phyloP scores from a whole-genome alignment of 257 asterid species.

The Nicotiana sylvestris region DNA sequence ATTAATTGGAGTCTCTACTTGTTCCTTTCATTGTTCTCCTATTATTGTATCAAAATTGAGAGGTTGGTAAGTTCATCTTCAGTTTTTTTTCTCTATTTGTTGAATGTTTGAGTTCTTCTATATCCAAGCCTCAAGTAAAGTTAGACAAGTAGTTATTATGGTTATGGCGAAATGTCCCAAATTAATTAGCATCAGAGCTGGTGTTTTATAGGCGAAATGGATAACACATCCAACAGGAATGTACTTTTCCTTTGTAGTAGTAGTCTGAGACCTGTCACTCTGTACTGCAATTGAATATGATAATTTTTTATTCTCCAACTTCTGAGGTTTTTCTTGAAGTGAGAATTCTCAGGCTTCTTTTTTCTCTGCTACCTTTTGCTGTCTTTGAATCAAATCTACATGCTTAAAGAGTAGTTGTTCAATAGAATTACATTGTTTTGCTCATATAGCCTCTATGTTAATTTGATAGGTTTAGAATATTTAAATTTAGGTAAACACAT shows the following conservation, averaged over 20 bases:
- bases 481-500: not conserved
- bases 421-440: not conserved
- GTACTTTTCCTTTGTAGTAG: not conserved
- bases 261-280: not conserved
- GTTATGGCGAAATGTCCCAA: not conserved
- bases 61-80: not conserved
- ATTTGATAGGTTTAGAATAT: not conserved
- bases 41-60: not conserved
- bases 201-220: not conserved
- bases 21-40: slow-evolving; percentile 3
- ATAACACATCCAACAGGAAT: not conserved
- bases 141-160: not conserved
- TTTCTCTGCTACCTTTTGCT: not conserved
- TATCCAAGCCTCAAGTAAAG: not conserved
- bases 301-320: not conserved
- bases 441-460: not conserved
- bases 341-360: not conserved
- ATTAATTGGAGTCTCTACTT: not conserved
- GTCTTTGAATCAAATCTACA: not conserved
- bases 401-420: slow-evolving; percentile 3
- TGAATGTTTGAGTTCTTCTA: not conserved
- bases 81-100: not conserved
- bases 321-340: not conserved
- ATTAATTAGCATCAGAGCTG: not conserved
- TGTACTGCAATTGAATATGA: not conserved